These are phyloP conservation scores for Leccinellum luteum DNA, from an alignment of 768 basidiomycete species.

Conservation along the genomic window DNA sequence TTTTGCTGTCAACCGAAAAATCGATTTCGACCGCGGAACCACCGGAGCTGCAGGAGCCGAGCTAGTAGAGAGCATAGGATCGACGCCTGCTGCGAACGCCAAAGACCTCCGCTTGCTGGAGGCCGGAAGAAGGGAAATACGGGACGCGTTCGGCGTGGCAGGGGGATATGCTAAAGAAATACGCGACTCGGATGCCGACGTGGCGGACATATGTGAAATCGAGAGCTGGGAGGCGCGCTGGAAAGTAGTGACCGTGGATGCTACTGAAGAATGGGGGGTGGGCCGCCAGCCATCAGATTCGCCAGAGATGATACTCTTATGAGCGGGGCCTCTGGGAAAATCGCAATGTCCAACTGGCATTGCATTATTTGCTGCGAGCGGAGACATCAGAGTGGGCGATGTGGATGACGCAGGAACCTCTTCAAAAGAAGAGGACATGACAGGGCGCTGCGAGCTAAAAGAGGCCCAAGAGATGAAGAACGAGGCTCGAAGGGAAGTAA, in stretches of 20 bases:
- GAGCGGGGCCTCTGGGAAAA: constrained; percentile 5
- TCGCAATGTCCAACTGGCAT: not conserved
- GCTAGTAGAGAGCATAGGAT: constrained; percentile 9
- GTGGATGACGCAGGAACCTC: constrained; percentile 28
- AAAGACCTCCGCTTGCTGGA: constrained; percentile 27
- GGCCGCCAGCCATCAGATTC: not conserved
- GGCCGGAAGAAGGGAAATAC: constrained; percentile 22
- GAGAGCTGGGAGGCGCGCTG: constrained; percentile 20
- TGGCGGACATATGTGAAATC: constrained; percentile 1
- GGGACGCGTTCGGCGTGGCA: constrained; percentile 12
- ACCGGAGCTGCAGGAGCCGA: not conserved
- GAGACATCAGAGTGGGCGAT: constrained; percentile 19
- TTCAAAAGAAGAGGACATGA: constrained; percentile 12
- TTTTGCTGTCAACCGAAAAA: constrained; percentile 27
- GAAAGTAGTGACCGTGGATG: constrained; percentile 25
- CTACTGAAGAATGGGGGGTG: constrained; percentile 32
- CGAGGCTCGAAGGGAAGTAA: constrained; percentile 29
- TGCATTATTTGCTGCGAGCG: not conserved
- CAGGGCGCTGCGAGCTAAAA: constrained; percentile 26
- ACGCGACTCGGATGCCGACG: constrained; percentile 19
- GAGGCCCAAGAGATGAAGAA: constrained; percentile 31
- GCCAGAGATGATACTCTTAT: constrained; percentile 24
- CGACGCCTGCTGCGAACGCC: constrained; percentile 22
- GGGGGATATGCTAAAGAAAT: constrained; percentile 6
- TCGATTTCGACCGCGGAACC: constrained; percentile 24